Evolutionary conservation across 2,329 filamentous ascomycete species (phyloP).

Genomic region (Tolypocladium pustulatum): DNA sequence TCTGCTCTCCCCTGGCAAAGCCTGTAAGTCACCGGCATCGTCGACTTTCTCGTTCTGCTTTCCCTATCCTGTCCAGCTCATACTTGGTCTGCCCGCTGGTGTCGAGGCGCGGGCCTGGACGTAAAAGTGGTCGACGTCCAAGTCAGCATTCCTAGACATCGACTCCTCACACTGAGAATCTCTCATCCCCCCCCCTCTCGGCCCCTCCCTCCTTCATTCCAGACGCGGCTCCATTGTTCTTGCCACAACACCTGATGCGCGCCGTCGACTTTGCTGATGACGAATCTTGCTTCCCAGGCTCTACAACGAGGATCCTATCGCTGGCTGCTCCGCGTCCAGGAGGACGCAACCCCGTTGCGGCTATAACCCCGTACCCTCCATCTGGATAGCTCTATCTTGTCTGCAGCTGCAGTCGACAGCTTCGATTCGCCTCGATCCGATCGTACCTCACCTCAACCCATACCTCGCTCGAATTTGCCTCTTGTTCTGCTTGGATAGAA

Average conservation of each 20-base stretch:
- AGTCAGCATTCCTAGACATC: conserved; percentile 2
- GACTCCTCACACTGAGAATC: neutral
- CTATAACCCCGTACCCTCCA: neutral
- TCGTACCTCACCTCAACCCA: neutral
- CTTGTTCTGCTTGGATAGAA: neutral
- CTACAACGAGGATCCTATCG: neutral
- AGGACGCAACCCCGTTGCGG: neutral
- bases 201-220: conserved; percentile 11
- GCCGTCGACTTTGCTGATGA: neutral
- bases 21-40: neutral
- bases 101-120: neutral
- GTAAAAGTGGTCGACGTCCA: neutral
- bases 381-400: neutral
- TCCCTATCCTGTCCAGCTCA: neutral
- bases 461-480: neutral
- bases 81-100: neutral
- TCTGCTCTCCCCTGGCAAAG: neutral
- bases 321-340: neutral
- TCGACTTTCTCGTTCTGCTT: neutral
- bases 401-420: neutral
- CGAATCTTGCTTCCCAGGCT: neutral
- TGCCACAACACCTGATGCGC: conserved; percentile 9
- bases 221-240: conserved; percentile 7
- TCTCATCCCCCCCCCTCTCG: conserved; percentile 3
- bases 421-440: neutral